Conservation (phyloP, 1,139 yeast genomes). For the Geotrichum europaeum region DNA sequence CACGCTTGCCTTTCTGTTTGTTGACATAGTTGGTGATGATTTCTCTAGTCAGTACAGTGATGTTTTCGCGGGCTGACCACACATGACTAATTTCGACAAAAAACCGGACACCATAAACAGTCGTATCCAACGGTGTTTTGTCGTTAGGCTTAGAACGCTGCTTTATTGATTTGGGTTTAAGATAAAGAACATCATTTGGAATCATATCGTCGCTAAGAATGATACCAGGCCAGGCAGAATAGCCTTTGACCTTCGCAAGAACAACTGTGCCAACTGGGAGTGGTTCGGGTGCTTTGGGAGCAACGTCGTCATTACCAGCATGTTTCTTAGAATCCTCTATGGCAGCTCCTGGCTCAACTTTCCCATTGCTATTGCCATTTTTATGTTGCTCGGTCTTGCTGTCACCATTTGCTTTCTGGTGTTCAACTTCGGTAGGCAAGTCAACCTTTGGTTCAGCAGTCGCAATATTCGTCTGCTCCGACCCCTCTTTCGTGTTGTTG, state of each 20-base stretch:
- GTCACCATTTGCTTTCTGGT: background rate
- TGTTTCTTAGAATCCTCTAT: background rate
- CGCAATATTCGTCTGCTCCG: background rate
- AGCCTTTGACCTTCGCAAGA: constrained; percentile 36
- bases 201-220: constrained; percentile 12
- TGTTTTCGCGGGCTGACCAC: constrained; percentile 30
- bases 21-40: constrained; percentile 3
- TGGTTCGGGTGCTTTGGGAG: background rate
- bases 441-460: background rate
- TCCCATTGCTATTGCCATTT: background rate
- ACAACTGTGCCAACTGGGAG: constrained; percentile 32
- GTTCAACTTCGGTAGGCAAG: background rate
- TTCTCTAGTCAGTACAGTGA: constrained; percentile 2
- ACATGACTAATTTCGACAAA: constrained; percentile 30
- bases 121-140: constrained; percentile 8
- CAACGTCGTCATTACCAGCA: background rate
- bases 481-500: background rate
- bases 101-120: constrained; percentile 34
- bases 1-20: constrained; percentile 1
- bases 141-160: constrained; percentile 16
- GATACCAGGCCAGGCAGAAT: constrained; percentile 40
- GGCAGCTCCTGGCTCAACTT: background rate
- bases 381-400: background rate
- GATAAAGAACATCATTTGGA: constrained; percentile 24
- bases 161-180: constrained; percentile 26